These are phyloP conservation scores for Nannochloris sp. DNA, from an alignment of 139 green algal species.

Conservation along the genomic window DNA sequence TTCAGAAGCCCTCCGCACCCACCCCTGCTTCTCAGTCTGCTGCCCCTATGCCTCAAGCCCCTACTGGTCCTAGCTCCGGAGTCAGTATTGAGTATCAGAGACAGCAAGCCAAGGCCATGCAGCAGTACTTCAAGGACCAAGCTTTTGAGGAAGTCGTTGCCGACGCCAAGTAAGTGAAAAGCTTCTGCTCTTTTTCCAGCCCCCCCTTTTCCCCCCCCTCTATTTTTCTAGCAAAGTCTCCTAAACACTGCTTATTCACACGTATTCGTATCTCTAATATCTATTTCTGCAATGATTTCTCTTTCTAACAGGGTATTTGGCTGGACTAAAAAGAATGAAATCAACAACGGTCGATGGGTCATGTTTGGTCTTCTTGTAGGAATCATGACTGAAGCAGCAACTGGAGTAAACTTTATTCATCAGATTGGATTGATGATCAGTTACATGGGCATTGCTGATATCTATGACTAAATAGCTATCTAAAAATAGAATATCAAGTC, in stretches of 20 bases:
- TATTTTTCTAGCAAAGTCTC: background rate
- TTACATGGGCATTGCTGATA: constrained; percentile 19
- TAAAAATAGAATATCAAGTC: too few species aligned
- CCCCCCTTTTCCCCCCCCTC: too few species aligned
- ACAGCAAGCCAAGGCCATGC: constrained; percentile 83
- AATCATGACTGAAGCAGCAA: constrained; percentile 94
- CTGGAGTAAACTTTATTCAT: constrained; percentile 82
- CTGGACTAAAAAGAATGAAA: constrained; percentile 87
- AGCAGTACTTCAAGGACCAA: constrained; percentile 76
- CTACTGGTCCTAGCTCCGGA: background rate
- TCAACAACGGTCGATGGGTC: constrained; percentile 91
- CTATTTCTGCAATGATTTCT: too few species aligned
- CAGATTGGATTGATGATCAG: constrained; percentile 67
- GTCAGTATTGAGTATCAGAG: constrained; percentile 87
- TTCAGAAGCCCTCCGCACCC: constrained; percentile 7
- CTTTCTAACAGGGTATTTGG: constrained; percentile 67
- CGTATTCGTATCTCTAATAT: background rate
- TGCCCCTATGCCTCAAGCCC: background rate
- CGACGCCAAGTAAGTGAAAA: constrained; percentile 44
- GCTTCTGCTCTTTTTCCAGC: too few species aligned
- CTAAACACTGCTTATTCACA: background rate
- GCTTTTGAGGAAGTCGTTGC: constrained; percentile 22
- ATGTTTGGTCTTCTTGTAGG: constrained; percentile 94
- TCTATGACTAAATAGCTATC: constrained; percentile 2
- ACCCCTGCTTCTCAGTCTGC: constrained; percentile 2